A percentile compares a stretch with the other conserved stretches of the same genome.
These are phyloP conservation scores for Lycium barbarum DNA, from an alignment of 257 asterid genomes.

Conservation along the genomic window DNA sequence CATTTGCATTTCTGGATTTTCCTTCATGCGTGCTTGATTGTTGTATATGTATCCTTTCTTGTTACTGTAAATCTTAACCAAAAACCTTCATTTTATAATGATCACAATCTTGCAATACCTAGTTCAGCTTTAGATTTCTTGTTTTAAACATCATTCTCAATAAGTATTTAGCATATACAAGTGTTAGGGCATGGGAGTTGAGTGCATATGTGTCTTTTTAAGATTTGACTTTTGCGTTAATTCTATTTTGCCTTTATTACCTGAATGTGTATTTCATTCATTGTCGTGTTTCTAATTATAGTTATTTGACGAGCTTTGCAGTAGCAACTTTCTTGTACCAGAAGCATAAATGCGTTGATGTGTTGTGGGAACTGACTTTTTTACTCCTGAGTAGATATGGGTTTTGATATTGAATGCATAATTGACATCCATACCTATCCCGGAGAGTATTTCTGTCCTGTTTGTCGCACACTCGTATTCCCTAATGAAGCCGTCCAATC, in stretches of 20 bases:
- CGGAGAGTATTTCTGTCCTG: slow-evolving; percentile 94
- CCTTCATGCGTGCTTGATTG: not conserved
- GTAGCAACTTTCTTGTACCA: slow-evolving; percentile 23
- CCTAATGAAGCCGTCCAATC: slow-evolving; percentile 90
- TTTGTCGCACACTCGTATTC: slow-evolving; percentile 91
- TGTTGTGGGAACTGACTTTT: slow-evolving; percentile 30
- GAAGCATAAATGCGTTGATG: slow-evolving; percentile 25
- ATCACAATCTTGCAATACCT: not conserved
- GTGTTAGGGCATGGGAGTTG: not conserved
- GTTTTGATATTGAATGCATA: slow-evolving; percentile 91
- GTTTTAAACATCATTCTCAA: not conserved
- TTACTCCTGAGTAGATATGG: slow-evolving; percentile 52
- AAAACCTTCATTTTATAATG: not conserved
- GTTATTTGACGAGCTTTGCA: slow-evolving; percentile 20
- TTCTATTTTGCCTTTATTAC: not conserved
- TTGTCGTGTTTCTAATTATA: not conserved
- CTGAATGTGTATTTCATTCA: not conserved
- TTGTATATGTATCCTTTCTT: not conserved
- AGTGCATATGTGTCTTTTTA: not conserved
- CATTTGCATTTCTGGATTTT: not conserved
- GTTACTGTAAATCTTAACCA: not conserved
- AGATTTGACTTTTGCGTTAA: slow-evolving; percentile 1
- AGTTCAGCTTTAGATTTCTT: not conserved
- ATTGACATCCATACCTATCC: slow-evolving; percentile 80
- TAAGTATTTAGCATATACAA: not conserved